A percentile compares a stretch with the other conserved stretches of the same genome.
phyloP scores from a whole-genome alignment of 768 basidiomycete genomes.

The Cubamyces sp. region DNA sequence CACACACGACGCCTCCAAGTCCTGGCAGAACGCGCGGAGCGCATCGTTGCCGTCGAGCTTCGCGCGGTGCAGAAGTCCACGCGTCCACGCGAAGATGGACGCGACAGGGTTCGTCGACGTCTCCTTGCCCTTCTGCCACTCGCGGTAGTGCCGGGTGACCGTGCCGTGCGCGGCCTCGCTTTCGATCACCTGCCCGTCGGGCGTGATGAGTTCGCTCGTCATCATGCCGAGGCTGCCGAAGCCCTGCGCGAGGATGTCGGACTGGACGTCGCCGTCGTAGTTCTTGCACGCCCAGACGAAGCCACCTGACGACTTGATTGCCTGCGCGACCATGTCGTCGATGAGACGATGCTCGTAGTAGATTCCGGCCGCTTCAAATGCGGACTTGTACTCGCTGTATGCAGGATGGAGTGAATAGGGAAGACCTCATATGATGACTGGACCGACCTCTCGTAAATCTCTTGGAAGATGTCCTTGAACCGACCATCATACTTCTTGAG shows the following conservation, averaged over 20 bases:
- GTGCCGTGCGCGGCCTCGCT: constrained; percentile 97
- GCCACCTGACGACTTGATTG: constrained; percentile 93
- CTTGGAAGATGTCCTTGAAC: constrained; percentile 99
- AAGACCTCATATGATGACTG: not conserved
- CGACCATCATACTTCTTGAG: constrained; percentile 97
- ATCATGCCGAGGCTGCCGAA: constrained; percentile 98
- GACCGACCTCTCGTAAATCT: constrained; percentile 79
- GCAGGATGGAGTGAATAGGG: not conserved
- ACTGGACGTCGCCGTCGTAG: constrained; percentile 65
- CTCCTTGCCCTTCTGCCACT: constrained; percentile 96
- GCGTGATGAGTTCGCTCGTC: constrained; percentile 94
- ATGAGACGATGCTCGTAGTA: constrained; percentile 97
- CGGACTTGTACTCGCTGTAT: constrained; percentile 64
- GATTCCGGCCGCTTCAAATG: constrained; percentile 71
- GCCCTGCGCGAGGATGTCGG: constrained; percentile 96
- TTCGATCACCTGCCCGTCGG: constrained; percentile 91
- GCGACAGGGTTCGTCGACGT: constrained; percentile 99
- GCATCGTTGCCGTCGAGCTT: constrained; percentile 85
- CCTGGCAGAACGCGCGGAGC: constrained; percentile 72
- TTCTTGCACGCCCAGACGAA: constrained; percentile 73
- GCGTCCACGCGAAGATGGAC: constrained; percentile 98
- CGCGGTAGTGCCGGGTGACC: constrained; percentile 96
- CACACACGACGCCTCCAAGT: constrained; percentile 85
- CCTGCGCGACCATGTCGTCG: constrained; percentile 99
- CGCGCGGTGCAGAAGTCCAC: constrained; percentile 90